Evolutionary conservation across 2,329 filamentous ascomycete genomes (phyloP).

Genomic region (Alternaria postmessia): DNA sequence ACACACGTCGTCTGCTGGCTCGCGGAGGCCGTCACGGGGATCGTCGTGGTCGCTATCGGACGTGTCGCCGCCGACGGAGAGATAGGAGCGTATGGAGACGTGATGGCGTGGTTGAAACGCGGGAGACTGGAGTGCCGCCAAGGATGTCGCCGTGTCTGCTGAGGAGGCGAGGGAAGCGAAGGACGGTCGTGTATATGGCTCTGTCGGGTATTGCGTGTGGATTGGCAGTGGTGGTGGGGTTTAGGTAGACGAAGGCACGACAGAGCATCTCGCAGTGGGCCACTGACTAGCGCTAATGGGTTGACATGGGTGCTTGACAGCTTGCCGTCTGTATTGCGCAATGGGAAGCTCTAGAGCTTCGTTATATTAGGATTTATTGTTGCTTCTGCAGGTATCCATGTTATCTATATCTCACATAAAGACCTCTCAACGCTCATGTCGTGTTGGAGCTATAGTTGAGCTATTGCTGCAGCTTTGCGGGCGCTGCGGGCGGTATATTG

Average conservation of each 20-base stretch:
- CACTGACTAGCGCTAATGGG: conserved; percentile 1
- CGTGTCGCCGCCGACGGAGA: conserved; percentile 17
- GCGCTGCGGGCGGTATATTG: conserved; percentile 9
- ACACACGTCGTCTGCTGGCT: conserved; percentile 12
- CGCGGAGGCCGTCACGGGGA: conserved; percentile 4
- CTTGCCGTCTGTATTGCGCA: background rate
- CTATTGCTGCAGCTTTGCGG: conserved; percentile 13
- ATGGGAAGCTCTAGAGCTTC: background rate
- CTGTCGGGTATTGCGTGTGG: conserved; percentile 1
- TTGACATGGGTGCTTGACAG: background rate
- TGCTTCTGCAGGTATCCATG: background rate
- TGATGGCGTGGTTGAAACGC: conserved; percentile 3
- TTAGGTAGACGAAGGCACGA: conserved; percentile 14
- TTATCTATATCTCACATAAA: background rate
- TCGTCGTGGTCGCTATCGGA: conserved; percentile 2
- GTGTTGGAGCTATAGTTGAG: background rate
- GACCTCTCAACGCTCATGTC: background rate
- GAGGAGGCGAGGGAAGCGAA: background rate
- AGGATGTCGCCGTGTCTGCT: background rate
- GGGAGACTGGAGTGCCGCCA: background rate
- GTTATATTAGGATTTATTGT: background rate
- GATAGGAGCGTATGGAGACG: conserved; percentile 4
- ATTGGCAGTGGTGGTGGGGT: conserved; percentile 10
- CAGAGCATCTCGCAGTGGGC: conserved; percentile 14
- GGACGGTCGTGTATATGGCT: conserved; percentile 1